These are phyloP conservation scores for Linnemannia schmuckeri DNA, from an alignment of 192 early-diverging fungal species.

Conservation along the genomic window DNA sequence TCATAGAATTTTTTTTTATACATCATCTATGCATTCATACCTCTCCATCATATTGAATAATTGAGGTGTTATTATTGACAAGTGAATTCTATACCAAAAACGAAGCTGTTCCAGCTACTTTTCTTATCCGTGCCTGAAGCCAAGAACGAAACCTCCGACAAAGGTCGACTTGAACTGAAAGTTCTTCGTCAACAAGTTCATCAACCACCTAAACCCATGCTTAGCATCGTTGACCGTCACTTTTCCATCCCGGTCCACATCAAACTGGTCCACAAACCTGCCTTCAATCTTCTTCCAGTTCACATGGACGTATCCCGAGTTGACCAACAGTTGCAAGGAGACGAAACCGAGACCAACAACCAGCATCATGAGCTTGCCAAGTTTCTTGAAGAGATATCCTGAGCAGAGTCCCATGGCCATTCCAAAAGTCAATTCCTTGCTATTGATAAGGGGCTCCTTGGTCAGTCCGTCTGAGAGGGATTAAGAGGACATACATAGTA, in stretches of 20 bases:
- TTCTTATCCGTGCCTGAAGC: conserved; percentile 63
- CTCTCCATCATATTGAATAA: too few species aligned
- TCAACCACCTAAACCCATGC: conserved; percentile 47
- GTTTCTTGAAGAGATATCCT: conserved; percentile 64
- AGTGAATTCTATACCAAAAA: too few species aligned
- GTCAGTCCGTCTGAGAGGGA: background rate
- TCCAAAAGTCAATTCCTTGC: conserved; percentile 63
- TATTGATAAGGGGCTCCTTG: conserved; percentile 50
- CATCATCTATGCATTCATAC: too few species aligned
- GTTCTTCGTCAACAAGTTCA: conserved; percentile 59
- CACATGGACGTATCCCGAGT: conserved; percentile 58
- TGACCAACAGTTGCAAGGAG: conserved; percentile 58
- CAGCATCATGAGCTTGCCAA: conserved; percentile 61
- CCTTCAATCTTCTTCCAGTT: conserved; percentile 58
- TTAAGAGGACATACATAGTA: background rate
- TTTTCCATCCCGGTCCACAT: conserved; percentile 58
- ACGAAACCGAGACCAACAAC: conserved; percentile 62
- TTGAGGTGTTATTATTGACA: too few species aligned
- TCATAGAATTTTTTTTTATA: too few species aligned
- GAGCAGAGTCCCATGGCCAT: conserved; percentile 62
- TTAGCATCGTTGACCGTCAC: conserved; percentile 53
- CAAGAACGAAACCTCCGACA: conserved; percentile 58
- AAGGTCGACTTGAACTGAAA: conserved; percentile 69
- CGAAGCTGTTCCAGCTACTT: background rate
- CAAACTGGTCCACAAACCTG: conserved; percentile 52